Percentiles rank a stretch among this genome's conserved stretches.
These are phyloP conservation scores for Aspergillus vadensis DNA, from an alignment of 2,329 filamentous ascomycete genomes.

Conservation along the genomic window DNA sequence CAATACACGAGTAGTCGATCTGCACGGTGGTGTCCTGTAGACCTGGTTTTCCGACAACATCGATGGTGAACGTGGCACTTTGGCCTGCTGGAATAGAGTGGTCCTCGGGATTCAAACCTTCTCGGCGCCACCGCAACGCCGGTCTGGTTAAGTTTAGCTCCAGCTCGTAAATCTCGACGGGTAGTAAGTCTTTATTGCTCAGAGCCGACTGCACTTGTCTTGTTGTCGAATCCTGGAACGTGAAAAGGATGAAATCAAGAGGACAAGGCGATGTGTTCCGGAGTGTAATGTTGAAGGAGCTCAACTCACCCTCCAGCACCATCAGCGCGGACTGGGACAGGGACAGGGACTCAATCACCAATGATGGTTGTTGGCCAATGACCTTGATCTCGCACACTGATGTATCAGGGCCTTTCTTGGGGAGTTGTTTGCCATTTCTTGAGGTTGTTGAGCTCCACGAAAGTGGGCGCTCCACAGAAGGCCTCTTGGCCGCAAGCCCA, in stretches of 20 bases:
- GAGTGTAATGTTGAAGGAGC: constrained; percentile 74
- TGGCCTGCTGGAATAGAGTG: constrained; percentile 66
- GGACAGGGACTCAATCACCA: constrained; percentile 74
- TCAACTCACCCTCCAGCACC: constrained; percentile 87
- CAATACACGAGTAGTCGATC: constrained; percentile 84
- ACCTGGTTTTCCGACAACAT: constrained; percentile 83
- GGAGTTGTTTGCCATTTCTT: constrained; percentile 35
- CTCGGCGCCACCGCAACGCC: constrained; percentile 61
- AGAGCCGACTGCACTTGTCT: constrained; percentile 73
- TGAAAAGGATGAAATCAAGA: constrained; percentile 82
- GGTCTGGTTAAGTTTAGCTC: constrained; percentile 77
- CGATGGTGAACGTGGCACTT: constrained; percentile 73
- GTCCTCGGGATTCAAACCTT: constrained; percentile 49
- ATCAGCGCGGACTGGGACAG: constrained; percentile 84
- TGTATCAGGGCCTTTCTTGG: constrained; percentile 39
- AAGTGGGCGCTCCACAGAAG: constrained; percentile 48
- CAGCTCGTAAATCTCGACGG: constrained; percentile 81
- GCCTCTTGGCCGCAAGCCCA: constrained; percentile 63
- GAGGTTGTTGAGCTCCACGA: constrained; percentile 48
- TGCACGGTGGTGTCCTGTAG: constrained; percentile 77
- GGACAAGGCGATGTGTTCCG: constrained; percentile 75
- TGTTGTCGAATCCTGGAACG: constrained; percentile 86
- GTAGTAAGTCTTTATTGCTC: constrained; percentile 72
- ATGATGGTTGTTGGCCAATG: constrained; percentile 74
- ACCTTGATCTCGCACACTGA: constrained; percentile 64